A percentile compares a stretch with the other conserved stretches of the same genome.
These are phyloP conservation scores for Psilocybe subaeruginosa DNA, from an alignment of 768 basidiomycete species.

Conservation along the genomic window DNA sequence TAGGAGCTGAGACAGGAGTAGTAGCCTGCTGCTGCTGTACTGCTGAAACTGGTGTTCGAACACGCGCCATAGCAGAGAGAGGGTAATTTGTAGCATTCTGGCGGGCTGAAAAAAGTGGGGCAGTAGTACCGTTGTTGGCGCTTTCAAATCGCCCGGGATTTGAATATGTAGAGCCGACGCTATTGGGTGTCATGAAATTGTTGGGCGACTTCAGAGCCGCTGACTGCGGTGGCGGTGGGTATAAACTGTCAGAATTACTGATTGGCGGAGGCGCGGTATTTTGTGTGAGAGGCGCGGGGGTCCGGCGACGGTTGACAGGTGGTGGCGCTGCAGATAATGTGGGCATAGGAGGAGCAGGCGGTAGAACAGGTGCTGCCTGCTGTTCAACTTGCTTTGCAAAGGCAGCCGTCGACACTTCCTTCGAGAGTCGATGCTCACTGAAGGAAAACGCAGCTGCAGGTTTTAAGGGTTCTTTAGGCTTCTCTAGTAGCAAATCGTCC, in stretches of 20 bases:
- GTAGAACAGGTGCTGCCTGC: conserved; percentile 12
- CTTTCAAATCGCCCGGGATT: conserved; percentile 14
- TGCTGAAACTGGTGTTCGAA: conserved; percentile 32
- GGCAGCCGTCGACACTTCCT: conserved; percentile 23
- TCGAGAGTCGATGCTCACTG: conserved; percentile 33
- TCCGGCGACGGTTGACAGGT: conserved; percentile 29
- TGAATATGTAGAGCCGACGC: conserved; percentile 18
- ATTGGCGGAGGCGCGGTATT: conserved; percentile 17
- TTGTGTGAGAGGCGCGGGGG: conserved; percentile 25
- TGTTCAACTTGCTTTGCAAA: conserved; percentile 21
- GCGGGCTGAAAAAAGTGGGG: conserved; percentile 19
- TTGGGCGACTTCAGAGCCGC: conserved; percentile 19
- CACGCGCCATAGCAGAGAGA: conserved; percentile 21
- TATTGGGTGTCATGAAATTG: conserved; percentile 15
- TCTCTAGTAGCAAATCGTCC: conserved; percentile 64
- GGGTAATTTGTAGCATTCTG: conserved; percentile 17
- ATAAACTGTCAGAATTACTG: conserved; percentile 16
- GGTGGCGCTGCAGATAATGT: conserved; percentile 31
- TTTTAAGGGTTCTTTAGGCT: conserved; percentile 41
- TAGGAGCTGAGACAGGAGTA: conserved; percentile 26
- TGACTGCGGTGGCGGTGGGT: conserved; percentile 20
- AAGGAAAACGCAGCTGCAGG: conserved; percentile 32
- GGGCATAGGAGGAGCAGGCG: conserved; percentile 30
- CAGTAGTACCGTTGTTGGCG: conserved; percentile 8
- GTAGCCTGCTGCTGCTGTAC: conserved; percentile 17